A percentile compares a stretch with the other conserved stretches of the same genome.
These are phyloP conservation scores for Penicillium antarcticum DNA, from an alignment of 495 filamentous ascomycete species.

Conservation along the genomic window DNA sequence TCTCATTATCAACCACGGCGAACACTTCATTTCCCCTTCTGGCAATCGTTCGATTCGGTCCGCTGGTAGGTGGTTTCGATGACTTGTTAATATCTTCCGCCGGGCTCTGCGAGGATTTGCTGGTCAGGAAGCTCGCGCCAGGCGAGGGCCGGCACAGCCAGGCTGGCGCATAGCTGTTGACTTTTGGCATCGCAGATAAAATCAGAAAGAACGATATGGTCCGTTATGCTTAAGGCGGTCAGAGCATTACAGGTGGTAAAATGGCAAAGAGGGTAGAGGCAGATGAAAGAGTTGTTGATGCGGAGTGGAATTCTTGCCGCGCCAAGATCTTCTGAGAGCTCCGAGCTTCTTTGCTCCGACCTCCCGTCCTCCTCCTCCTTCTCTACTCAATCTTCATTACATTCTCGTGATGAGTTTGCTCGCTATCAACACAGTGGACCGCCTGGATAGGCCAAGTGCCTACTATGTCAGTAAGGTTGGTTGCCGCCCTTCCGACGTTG, in stretches of 20 bases:
- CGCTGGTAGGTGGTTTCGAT: slow-evolving; percentile 39
- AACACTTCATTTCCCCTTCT: slow-evolving; percentile 77
- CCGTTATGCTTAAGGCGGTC: background rate
- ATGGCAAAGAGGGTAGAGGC: background rate
- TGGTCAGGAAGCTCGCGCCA: slow-evolving; percentile 68
- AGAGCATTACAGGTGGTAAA: slow-evolving; percentile 5
- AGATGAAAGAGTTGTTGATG: slow-evolving; percentile 19
- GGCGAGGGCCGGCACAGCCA: slow-evolving; percentile 77
- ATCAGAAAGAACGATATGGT: background rate
- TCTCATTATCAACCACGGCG: slow-evolving; percentile 77
- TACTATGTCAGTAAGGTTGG: slow-evolving; percentile 78
- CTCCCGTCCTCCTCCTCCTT: background rate
- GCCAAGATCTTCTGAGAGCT: slow-evolving; percentile 26
- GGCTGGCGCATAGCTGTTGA: slow-evolving; percentile 74
- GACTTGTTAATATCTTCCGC: slow-evolving; percentile 28
- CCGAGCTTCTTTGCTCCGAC: slow-evolving; percentile 24
- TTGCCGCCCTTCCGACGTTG: background rate
- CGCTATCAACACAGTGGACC: slow-evolving; percentile 65
- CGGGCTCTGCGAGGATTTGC: slow-evolving; percentile 31
- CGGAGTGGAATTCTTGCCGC: slow-evolving; percentile 20
- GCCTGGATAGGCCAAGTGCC: slow-evolving; percentile 84
- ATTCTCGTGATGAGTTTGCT: slow-evolving; percentile 19
- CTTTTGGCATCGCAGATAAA: slow-evolving; percentile 62
- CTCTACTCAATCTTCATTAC: background rate
- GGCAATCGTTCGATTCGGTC: slow-evolving; percentile 67